Evolutionary conservation across 352 stramenopile genomes (phyloP).

Genomic region (Pythium vanterpoolii): DNA sequence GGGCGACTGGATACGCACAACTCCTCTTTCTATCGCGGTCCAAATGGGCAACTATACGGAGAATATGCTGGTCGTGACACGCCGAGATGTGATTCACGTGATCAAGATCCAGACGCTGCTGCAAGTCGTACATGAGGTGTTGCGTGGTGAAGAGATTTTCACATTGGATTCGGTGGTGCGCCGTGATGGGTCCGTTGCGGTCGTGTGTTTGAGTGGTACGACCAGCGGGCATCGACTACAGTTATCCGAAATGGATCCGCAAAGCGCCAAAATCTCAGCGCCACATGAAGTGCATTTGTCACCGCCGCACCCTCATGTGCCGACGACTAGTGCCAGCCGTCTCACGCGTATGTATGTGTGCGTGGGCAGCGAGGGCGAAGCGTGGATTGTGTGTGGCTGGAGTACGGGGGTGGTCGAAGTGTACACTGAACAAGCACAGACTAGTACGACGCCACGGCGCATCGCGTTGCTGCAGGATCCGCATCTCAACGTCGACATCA

Average conservation of each 20-base stretch:
- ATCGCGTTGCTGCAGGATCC: slow-evolving; percentile 47
- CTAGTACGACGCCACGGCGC: slow-evolving; percentile 10
- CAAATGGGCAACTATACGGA: slow-evolving; percentile 50
- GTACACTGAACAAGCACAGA: slow-evolving; percentile 24
- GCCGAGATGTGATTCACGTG: slow-evolving; percentile 57
- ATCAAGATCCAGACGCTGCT: slow-evolving; percentile 59
- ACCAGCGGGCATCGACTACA: neutral
- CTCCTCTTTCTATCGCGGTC: slow-evolving; percentile 42
- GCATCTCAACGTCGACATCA: slow-evolving; percentile 39
- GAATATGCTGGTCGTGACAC: slow-evolving; percentile 48
- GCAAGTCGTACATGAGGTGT: slow-evolving; percentile 23
- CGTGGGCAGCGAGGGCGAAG: neutral
- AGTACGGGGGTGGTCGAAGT: slow-evolving; percentile 48
- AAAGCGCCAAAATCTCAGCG: slow-evolving; percentile 11
- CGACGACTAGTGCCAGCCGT: neutral
- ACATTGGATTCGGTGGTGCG: slow-evolving; percentile 15
- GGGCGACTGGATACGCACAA: slow-evolving; percentile 18
- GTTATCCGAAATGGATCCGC: slow-evolving; percentile 5
- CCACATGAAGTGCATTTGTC: slow-evolving; percentile 1
- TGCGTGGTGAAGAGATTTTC: slow-evolving; percentile 22
- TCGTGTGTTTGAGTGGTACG: slow-evolving; percentile 22
- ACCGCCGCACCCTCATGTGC: neutral
- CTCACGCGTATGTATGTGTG: slow-evolving; percentile 10
- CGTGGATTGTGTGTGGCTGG: slow-evolving; percentile 48
- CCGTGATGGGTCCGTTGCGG: slow-evolving; percentile 21